These are phyloP conservation scores for Diplosphaera chodatii DNA, from an alignment of 139 green algal genomes.

Conservation along the genomic window DNA sequence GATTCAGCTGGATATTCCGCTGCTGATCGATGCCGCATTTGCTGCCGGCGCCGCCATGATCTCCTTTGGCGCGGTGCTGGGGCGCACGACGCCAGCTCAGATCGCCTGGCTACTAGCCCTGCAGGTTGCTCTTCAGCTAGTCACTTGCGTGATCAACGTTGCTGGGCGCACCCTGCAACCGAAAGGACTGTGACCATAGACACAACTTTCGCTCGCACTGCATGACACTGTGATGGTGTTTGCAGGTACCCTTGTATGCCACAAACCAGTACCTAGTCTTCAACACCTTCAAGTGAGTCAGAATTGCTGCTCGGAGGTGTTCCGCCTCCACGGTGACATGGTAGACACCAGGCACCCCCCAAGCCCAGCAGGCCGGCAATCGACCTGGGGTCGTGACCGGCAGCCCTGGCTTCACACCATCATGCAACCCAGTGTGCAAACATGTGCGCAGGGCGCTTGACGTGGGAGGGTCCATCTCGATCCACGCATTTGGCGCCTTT, in stretches of 20 bases:
- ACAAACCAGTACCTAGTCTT: conserved; percentile 21
- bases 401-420: no score
- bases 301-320: no score
- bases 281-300: background rate
- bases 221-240: no score
- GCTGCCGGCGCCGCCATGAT: conserved; percentile 48
- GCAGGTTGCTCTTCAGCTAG: conserved; percentile 8
- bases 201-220: no score
- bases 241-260: conserved; percentile 40
- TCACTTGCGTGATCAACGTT: background rate
- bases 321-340: no score
- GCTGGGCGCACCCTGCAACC: background rate
- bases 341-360: no score
- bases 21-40: conserved; percentile 53
- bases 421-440: no score
- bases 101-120: conserved; percentile 38
- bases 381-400: no score
- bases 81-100: conserved; percentile 50
- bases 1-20: conserved; percentile 44
- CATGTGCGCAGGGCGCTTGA: conserved; percentile 15
- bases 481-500: conserved; percentile 47
- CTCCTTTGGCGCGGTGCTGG: conserved; percentile 56
- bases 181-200: no score
- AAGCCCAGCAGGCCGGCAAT: no score
- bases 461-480: conserved; percentile 30